Base-by-base conservation (phyloP, 257 asterid genomes). In the Avicennia marina region DNA sequence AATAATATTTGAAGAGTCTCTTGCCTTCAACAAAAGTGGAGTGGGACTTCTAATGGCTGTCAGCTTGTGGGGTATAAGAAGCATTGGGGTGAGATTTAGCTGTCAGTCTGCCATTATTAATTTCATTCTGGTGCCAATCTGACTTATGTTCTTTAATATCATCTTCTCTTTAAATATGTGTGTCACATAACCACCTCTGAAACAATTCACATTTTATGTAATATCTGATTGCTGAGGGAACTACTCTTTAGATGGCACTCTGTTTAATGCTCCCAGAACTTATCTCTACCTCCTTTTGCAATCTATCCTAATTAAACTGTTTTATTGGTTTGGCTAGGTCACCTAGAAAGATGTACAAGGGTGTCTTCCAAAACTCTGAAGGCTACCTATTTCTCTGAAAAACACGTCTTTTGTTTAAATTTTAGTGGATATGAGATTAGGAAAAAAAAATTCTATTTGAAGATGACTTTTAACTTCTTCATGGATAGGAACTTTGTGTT, bases 1-100 rank as follows among this genome's bases (percentile, higher is more conserved):
- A 36, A 88, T 91, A 49, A 80, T 91, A 80, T 91, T 91, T 59
- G 98, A 91, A 66, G 98, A 91, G 62, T 85, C 97, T 53, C 95
- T 88, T 38, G 95, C 98, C 15, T 88, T 91, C 85, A 91, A 91
- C 62, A 91, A 91, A 83, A 91, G 97, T 68, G 98, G 98, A 45
- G 89, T 91, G 13, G 98, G 97, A 60, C 95, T 91, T 69, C 62
- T 88, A 67, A 88, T 91, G 98, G 98, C 97, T 47, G 97, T 88
- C 62, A 63, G 95, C 77, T 81, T 91, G 76, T 91, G 98, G 98
- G 87, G 75, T 55, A 49, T 91, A 67, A 74, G 97, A 72, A 91
- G 95, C 86, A 86, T 88, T 29, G 98, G 95, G 80, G 97, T 88
- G 77, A 77, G 91, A 47, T n/a, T n/a, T n/a, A n/a, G n/a, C n/a